These are phyloP conservation scores for Penicillium tannophilum DNA, from an alignment of 495 filamentous ascomycete genomes.

Conservation along the genomic window DNA sequence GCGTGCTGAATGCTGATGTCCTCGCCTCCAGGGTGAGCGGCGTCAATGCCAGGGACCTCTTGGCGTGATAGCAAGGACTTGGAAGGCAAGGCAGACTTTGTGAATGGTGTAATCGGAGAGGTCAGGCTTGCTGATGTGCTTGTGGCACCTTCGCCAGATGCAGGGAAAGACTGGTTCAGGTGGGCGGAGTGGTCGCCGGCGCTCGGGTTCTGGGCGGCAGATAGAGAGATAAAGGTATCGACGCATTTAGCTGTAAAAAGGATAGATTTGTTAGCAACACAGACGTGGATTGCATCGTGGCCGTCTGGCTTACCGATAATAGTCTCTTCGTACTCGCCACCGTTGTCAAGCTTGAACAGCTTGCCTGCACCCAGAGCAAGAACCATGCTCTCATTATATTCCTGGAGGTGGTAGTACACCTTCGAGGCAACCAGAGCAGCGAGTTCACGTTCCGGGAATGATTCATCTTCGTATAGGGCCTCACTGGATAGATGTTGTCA, in stretches of 20 bases:
- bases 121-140: conserved; percentile 71
- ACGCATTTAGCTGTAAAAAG: conserved; percentile 75
- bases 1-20: conserved; percentile 53
- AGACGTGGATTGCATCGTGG: not conserved
- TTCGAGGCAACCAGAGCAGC: conserved; percentile 94
- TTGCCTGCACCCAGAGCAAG: conserved; percentile 96
- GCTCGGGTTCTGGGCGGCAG: conserved; percentile 64
- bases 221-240: conserved; percentile 93
- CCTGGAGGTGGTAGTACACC: conserved; percentile 97
- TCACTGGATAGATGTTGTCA: conserved; percentile 61
- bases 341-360: conserved; percentile 87
- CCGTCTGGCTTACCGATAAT: conserved; percentile 66
- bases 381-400: conserved; percentile 98
- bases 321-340: conserved; percentile 97
- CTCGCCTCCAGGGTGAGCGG: conserved; percentile 56
- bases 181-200: conserved; percentile 62
- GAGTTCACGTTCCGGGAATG: conserved; percentile 89
- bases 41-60: conserved; percentile 62
- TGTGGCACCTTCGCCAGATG: conserved; percentile 60
- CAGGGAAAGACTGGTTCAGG: conserved; percentile 71
- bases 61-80: conserved; percentile 89
- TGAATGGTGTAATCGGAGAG: conserved; percentile 91
- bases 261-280: not conserved
- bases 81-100: conserved; percentile 84
- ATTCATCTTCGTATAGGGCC: conserved; percentile 94